Conservation (phyloP, 164 flowering plant genomes). For the Vitis rotundifolia region DNA sequence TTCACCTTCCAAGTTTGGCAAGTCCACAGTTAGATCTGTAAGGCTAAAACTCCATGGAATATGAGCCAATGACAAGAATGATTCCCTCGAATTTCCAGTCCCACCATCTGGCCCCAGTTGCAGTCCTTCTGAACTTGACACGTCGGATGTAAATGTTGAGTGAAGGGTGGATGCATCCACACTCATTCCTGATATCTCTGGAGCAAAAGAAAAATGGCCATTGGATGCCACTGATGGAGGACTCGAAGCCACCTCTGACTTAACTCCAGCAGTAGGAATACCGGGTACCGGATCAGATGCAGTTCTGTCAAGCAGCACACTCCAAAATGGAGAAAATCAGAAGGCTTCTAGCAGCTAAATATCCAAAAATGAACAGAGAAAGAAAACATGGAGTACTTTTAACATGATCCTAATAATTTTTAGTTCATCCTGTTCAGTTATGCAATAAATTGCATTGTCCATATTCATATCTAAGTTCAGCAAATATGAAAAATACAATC, state of each 20-base stretch:
- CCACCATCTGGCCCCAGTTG: slow-evolving; percentile 51
- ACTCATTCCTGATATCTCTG: slow-evolving; percentile 62
- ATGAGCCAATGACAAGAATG: slow-evolving; percentile 75
- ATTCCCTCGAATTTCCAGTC: slow-evolving; percentile 42
- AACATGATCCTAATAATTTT: too few species aligned
- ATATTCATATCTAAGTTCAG: too few species aligned
- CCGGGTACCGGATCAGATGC: slow-evolving; percentile 27
- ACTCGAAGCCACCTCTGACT: slow-evolving; percentile 62
- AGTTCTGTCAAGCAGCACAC: slow-evolving; percentile 36
- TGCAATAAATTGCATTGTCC: too few species aligned
- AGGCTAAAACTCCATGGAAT: slow-evolving; percentile 95
- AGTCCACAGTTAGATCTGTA: slow-evolving; percentile 87
- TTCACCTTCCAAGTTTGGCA: slow-evolving; percentile 58
- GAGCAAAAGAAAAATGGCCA: slow-evolving; percentile 64
- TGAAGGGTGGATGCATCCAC: slow-evolving; percentile 56
- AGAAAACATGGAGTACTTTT: too few species aligned
- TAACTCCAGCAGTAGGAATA: slow-evolving; percentile 36
- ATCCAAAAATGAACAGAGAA: too few species aligned
- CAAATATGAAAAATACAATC: too few species aligned
- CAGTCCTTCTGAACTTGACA: slow-evolving; percentile 47
- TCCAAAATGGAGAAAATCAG: slow-evolving; percentile 13
- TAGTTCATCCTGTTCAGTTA: too few species aligned
- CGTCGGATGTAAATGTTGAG: slow-evolving; percentile 50
- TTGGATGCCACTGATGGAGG: slow-evolving; percentile 61
- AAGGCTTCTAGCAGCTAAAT: not conserved